Conservation (phyloP, 78 protist species). For the Cavenderia fasciculata region DNA sequence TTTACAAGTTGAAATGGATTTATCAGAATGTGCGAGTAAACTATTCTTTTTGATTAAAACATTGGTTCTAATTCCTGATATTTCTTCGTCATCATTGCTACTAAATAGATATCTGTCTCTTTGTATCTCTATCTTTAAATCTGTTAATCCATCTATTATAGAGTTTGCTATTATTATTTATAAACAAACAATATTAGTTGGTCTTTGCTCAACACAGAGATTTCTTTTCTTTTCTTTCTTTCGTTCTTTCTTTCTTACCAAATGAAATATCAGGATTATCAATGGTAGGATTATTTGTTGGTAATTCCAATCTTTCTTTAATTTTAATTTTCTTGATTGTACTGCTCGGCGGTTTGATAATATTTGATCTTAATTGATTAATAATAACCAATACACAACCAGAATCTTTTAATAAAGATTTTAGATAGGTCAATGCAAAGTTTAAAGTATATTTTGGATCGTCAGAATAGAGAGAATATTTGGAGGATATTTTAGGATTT, state of each 20-base stretch:
- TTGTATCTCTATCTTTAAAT: slow-evolving; percentile 35
- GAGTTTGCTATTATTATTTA: background rate
- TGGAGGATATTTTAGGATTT: background rate
- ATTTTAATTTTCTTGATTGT: background rate
- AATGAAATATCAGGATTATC: background rate
- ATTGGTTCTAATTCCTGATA: slow-evolving; percentile 6
- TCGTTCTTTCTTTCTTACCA: background rate
- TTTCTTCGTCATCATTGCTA: background rate
- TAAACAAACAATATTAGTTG: slow-evolving; percentile 5
- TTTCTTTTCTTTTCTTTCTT: background rate
- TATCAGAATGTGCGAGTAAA: background rate
- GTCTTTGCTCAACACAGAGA: background rate
- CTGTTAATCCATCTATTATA: slow-evolving; percentile 17
- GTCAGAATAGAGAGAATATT: background rate
- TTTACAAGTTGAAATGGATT: background rate
- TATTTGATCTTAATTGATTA: slow-evolving; percentile 34
- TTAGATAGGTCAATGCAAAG: background rate
- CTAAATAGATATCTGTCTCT: slow-evolving; percentile 47
- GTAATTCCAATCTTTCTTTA: background rate
- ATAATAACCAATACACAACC: slow-evolving; percentile 18
- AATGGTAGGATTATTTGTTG: background rate
- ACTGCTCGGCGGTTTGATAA: background rate
- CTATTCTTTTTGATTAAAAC: slow-evolving; percentile 12
- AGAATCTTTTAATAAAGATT: background rate
- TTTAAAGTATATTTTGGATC: background rate